Base-by-base conservation (phyloP, 106 monocot species). In the Phalaenopsis equestris region DNA sequence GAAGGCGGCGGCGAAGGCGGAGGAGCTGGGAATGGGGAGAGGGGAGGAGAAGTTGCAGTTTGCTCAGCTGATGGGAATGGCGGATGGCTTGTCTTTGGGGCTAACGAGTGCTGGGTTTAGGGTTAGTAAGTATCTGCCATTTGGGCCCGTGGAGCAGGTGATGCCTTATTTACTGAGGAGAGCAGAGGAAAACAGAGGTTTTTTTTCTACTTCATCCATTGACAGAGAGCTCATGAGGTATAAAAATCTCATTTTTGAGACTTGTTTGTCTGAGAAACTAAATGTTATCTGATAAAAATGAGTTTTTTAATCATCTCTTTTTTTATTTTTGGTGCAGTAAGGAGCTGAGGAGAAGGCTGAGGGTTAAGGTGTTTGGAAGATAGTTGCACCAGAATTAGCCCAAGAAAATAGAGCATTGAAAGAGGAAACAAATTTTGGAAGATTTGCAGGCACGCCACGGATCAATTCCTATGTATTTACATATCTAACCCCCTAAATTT, bases 61-160 rank as follows among this genome's bases (percentile, higher is more conserved):
- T 72, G 92, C 94, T 16, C 98, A 99, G 84, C 78, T 99, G 73
- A 99, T 89, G 86, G 98, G 98, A 57, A 99, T 99, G 98, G 94
- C 98, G 6, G 94, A 94, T 39, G 92, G 88, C 49, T 81, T 98
- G 16, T 93, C 94, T 1, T 39, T 94, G 10, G 94, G 88, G 12
- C 82, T 99, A 17, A 86, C 77, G 49, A 93, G 87, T 73, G 94
- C 92, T 15, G 94, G 94, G 37, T 99, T 94, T 72, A 90, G 90
- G 30, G 98, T 99, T 36, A 93, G 91, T 89, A 99, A 99, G 82
- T 99, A 99, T 73, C 78, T 99, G 67, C 89, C 94, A 2, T 99
- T 89, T 74, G 98, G 98, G n/a, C 92, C 94, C 2, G 92, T 94
- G n/a, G 89, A 93, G 12, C 86, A 99, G 73, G 86, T 99, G 47